Base-by-base conservation (phyloP, 1,284 basidiomycete species). In the Tylopilus sp. region DNA sequence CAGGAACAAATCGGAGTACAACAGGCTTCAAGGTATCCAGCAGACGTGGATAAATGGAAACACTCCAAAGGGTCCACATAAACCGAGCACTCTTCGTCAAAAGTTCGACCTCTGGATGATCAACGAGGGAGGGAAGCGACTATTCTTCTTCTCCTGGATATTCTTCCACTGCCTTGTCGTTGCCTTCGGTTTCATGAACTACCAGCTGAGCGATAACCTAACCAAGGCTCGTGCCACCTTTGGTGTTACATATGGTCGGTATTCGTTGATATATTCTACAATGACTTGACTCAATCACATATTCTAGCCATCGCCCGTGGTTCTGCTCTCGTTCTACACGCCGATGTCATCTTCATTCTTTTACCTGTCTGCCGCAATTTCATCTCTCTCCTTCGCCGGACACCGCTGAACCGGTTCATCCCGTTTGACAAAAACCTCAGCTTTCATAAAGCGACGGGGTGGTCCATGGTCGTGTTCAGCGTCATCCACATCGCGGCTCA, bases 311-410 rank as follows among this genome's bases (percentile, higher is more conserved):
- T 89, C 53, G 91, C 92, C 39, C 83, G 90, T 68, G 72, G 84
- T 4, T 86, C 92, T 37, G 92, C 92, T 5, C 81, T 94, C 38
- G 82, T 92, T 39, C 77, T 95, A 15, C 90, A 95, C 60, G 78
- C 94, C 59, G 88, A 95, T 69, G 83, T 91, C 47, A 82, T 90
- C 52, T 89, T 94, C 74, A 92, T 96, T 68, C 81, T 95, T 44
- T 78, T 96, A 25, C 92, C 92, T 28, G 81, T 95, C 63, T 95
- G 92, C 76, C 82, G 92, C 52, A 92, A 90, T 71, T 90, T 95
- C 69, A 81, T 95, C 65, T 92, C 91, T 11, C 59, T 92, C 34
- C 75, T 94, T 37, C 85, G 92, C 29, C 80, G 84, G 41, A 91
- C 89, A 0, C 80, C 90, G 2, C 73, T 95, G 45, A 91, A 91